phyloP scores from a whole-genome alignment of 2,329 filamentous ascomycete species.

The Venturia carpophila region DNA sequence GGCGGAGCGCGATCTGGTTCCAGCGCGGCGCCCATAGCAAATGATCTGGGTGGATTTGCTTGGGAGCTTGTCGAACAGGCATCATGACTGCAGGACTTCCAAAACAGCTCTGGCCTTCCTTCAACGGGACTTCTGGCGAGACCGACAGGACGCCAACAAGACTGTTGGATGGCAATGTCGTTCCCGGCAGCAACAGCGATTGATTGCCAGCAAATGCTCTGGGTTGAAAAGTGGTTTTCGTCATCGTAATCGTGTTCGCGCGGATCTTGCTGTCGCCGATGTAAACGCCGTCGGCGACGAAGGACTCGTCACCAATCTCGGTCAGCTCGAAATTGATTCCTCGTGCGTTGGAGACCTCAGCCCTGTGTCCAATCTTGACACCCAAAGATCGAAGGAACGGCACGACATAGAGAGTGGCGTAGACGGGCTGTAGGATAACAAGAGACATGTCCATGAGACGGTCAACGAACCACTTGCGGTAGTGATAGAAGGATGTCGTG shows the following conservation, averaged over 20 bases:
- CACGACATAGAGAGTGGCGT: not conserved
- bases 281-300: not conserved
- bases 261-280: not conserved
- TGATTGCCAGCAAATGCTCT: not conserved
- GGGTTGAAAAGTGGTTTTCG: not conserved
- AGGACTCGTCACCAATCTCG: slow-evolving; percentile 5
- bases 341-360: not conserved
- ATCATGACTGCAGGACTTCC: slow-evolving; percentile 1
- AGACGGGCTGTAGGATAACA: not conserved
- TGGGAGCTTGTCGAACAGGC: slow-evolving; percentile 2
- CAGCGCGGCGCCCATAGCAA: slow-evolving; percentile 1
- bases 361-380: not conserved
- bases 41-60: not conserved
- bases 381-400: not conserved
- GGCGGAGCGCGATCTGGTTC: not conserved
- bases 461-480: slow-evolving; percentile 1
- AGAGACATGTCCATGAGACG: not conserved
- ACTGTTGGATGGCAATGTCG: not conserved
- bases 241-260: not conserved
- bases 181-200: not conserved
- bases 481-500: not conserved
- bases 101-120: slow-evolving; percentile 7
- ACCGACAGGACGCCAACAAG: not conserved
- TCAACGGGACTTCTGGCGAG: not conserved
- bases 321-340: slow-evolving; percentile 9